phyloP scores from a whole-genome alignment of 371 early-diverging fungal genomes.

The Mortierella sp. region DNA sequence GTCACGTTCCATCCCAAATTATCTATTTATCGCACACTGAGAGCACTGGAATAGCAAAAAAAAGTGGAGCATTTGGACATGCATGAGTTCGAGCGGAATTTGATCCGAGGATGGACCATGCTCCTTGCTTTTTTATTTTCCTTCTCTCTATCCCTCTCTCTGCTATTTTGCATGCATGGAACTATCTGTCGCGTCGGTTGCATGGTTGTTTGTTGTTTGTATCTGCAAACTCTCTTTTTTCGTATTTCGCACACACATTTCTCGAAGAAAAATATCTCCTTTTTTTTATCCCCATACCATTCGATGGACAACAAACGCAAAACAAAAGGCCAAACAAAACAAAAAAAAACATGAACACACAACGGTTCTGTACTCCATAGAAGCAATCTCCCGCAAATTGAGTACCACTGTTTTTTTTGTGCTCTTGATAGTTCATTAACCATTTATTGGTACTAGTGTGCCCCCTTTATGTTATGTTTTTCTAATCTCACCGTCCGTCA shows the following conservation, averaged over 20 bases:
- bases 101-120: constrained; percentile 10
- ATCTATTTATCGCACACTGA: too few species aligned
- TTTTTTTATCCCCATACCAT: neutral
- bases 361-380: too few species aligned
- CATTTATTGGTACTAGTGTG: neutral
- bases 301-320: neutral
- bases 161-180: constrained; percentile 16
- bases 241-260: neutral
- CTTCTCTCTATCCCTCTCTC: neutral
- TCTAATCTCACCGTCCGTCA: constrained; percentile 2
- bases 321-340: neutral
- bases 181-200: neutral
- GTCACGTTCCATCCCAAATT: too few species aligned
- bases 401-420: neutral
- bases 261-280: neutral
- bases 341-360: neutral
- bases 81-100: constrained; percentile 4
- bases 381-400: neutral
- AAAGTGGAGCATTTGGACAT: neutral
- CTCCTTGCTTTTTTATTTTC: neutral
- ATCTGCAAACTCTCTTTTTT: neutral
- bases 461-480: too few species aligned
- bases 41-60: neutral
- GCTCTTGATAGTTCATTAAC: neutral
- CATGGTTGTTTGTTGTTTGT: neutral